Conservation (phyloP, 2,329 filamentous ascomycete genomes). For the Sordariomycetes sp. region DNA sequence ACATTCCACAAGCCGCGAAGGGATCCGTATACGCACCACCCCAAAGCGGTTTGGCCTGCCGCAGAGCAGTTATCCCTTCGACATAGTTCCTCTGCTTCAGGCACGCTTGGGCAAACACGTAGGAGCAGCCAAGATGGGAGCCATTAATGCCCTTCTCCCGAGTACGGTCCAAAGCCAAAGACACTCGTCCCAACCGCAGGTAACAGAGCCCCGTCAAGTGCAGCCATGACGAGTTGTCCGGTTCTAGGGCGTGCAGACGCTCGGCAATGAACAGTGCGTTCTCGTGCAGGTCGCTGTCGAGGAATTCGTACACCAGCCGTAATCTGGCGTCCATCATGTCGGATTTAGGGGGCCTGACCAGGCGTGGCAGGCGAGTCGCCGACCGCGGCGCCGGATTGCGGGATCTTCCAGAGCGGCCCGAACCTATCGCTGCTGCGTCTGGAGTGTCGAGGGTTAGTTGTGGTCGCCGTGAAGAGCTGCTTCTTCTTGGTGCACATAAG, state of each 20-base stretch:
- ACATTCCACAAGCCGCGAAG: constrained; percentile 1
- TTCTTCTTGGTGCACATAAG: not conserved
- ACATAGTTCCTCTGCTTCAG: constrained; percentile 7
- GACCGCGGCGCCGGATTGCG: not conserved
- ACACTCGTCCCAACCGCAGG: constrained; percentile 8
- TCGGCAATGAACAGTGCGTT: constrained; percentile 4
- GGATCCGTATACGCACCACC: constrained; percentile 2
- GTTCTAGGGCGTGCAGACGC: constrained; percentile 8
- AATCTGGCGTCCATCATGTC: constrained; percentile 4
- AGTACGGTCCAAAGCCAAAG: constrained; percentile 5
- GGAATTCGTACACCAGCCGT: constrained; percentile 4
- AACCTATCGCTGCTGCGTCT: not conserved
- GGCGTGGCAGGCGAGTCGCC: not conserved
- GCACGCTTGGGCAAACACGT: constrained; percentile 10
- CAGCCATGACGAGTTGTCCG: constrained; percentile 8
- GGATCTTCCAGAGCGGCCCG: not conserved
- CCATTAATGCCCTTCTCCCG: constrained; percentile 6
- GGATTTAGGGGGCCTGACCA: not conserved
- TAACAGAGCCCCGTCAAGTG: constrained; percentile 10
- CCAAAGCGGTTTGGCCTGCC: constrained; percentile 7
- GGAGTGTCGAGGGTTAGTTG: not conserved
- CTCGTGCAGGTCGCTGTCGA: constrained; percentile 5
- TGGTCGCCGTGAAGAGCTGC: not conserved
- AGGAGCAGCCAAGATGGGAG: constrained; percentile 10
- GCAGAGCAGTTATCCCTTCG: constrained; percentile 9